Conservation (phyloP, 192 early-diverging fungal genomes). For the Gigaspora rosea region DNA sequence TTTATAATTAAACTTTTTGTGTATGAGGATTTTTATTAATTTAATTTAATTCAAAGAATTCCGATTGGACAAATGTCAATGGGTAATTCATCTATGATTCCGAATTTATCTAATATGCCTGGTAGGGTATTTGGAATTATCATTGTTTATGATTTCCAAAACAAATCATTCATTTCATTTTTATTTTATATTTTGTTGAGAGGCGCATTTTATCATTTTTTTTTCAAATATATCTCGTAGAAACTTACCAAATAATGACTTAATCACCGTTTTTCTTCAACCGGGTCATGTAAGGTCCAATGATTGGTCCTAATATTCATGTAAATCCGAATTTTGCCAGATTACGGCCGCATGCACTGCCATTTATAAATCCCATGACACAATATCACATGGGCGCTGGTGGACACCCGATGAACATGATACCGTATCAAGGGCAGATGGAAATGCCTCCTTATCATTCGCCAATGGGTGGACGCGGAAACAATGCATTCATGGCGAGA, state of each 20-base stretch:
- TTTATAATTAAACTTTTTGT: not conserved
- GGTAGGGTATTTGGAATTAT: no score
- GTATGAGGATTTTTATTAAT: not conserved
- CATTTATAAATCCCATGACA: not conserved
- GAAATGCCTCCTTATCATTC: constrained; percentile 9
- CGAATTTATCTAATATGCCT: not conserved
- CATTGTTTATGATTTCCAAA: no score
- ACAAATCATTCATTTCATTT: no score
- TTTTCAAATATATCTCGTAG: not conserved
- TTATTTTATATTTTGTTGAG: not conserved
- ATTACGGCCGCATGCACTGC: constrained; percentile 10
- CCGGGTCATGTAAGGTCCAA: not conserved
- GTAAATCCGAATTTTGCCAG: constrained; percentile 21
- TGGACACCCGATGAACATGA: constrained; percentile 17
- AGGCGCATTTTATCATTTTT: not conserved
- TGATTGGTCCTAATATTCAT: constrained; percentile 20
- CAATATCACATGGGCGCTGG: constrained; percentile 8
- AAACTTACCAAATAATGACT: not conserved
- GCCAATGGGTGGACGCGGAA: not conserved
- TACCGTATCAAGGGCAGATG: constrained; percentile 21
- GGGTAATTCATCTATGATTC: not conserved
- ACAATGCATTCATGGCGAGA: not conserved
- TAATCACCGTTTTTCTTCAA: not conserved
- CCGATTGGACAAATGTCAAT: not conserved
- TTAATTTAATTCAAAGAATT: not conserved